Evolutionary conservation across 2,329 filamentous ascomycete genomes (phyloP).

Genomic region (Aspergillus pseudonomiae): DNA sequence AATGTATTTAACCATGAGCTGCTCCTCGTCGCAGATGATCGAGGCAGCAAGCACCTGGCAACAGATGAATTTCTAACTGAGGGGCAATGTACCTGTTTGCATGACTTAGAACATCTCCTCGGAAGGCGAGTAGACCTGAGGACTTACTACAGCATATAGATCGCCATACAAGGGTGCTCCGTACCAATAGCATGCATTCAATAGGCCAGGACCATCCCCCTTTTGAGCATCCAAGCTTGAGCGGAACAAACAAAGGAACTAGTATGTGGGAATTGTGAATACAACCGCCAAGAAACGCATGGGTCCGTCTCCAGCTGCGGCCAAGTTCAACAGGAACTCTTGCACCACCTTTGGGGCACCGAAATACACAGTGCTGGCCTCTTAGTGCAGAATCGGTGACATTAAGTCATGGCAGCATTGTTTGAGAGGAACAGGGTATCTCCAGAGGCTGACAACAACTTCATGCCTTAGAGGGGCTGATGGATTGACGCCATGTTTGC

Average conservation of each 20-base stretch:
- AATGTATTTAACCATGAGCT: slow-evolving; percentile 4
- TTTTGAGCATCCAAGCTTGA: not conserved
- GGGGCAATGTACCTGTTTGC: slow-evolving; percentile 2
- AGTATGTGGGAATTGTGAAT: not conserved
- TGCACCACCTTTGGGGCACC: slow-evolving; percentile 1
- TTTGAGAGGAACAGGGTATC: not conserved
- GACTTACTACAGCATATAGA: slow-evolving; percentile 10
- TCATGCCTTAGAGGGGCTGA: slow-evolving; percentile 7
- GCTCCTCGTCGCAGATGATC: not conserved
- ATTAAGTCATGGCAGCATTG: slow-evolving; percentile 6
- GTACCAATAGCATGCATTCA: slow-evolving; percentile 2
- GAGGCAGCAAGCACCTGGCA: not conserved
- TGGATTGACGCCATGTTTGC: slow-evolving; percentile 3
- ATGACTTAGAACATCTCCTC: slow-evolving; percentile 8
- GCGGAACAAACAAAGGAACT: not conserved
- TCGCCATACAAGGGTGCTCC: not conserved
- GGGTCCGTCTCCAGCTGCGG: not conserved
- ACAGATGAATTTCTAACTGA: not conserved
- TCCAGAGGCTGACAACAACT: not conserved
- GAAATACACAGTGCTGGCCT: not conserved
- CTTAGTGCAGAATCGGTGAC: not conserved
- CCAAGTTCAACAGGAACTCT: not conserved
- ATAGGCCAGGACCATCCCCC: not conserved
- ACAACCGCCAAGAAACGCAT: slow-evolving; percentile 4
- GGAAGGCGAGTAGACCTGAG: slow-evolving; percentile 3